phyloP scores from a whole-genome alignment of 1,284 basidiomycete genomes.

The Microbotryomycetes sp. region DNA sequence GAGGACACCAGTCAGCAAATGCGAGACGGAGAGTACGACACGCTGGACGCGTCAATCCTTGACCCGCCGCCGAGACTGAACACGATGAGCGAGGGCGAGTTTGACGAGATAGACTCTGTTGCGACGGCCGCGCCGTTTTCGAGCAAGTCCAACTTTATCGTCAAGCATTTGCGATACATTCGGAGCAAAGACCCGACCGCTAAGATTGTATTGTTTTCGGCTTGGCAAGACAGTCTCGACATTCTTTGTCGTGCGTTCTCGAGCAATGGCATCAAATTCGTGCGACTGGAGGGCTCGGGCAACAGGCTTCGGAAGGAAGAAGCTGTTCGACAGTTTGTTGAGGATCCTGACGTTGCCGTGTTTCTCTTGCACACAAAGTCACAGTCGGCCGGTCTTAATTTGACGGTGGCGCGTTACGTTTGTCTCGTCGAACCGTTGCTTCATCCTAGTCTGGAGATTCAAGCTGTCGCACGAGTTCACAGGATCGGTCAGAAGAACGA shows the following conservation, averaged over 20 bases:
- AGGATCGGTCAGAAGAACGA: conserved; percentile 32
- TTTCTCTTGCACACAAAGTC: conserved; percentile 34
- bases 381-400: conserved; percentile 33
- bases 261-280: conserved; percentile 27
- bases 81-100: neutral
- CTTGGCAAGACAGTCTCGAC: conserved; percentile 27
- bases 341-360: conserved; percentile 28
- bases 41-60: conserved; percentile 4
- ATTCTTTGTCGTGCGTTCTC: conserved; percentile 26
- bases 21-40: conserved; percentile 7
- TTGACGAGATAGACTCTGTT: conserved; percentile 8
- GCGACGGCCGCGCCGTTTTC: conserved; percentile 19
- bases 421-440: conserved; percentile 34
- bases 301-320: conserved; percentile 20
- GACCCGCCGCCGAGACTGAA: conserved; percentile 3
- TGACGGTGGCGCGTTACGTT: conserved; percentile 31
- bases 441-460: conserved; percentile 31
- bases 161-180: conserved; percentile 27
- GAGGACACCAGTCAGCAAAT: neutral
- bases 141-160: conserved; percentile 29
- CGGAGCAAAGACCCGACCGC: conserved; percentile 20
- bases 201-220: conserved; percentile 34
- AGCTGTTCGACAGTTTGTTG: conserved; percentile 26
- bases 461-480: conserved; percentile 35
- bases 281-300: conserved; percentile 26